Evolutionary conservation across 129 eudicot species (phyloP).

Genomic region (Lactuca sativa): DNA sequence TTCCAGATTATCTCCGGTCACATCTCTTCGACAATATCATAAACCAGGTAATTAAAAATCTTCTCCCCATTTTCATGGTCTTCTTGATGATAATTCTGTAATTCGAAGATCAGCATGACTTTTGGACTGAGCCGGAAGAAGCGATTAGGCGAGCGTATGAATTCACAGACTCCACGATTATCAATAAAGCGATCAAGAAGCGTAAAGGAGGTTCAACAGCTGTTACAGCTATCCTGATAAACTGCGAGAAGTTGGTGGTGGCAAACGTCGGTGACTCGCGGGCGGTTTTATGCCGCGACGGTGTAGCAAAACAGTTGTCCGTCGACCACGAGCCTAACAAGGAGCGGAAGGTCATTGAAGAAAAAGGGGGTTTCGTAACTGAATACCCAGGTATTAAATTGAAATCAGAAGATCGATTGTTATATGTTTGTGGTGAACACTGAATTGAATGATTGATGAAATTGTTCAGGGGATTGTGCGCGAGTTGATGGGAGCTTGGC

Average conservation of each 20-base stretch:
- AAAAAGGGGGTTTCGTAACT: slow-evolving; percentile 75
- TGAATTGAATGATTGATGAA: background rate
- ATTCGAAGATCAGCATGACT: slow-evolving; percentile 46
- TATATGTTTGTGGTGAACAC: no score
- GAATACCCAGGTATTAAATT: slow-evolving; percentile 51
- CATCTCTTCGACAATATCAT: slow-evolving; percentile 75
- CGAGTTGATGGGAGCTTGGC: slow-evolving; percentile 89
- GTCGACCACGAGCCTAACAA: slow-evolving; percentile 81
- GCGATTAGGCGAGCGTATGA: slow-evolving; percentile 77
- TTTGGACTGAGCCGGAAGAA: slow-evolving; percentile 67
- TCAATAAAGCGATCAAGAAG: slow-evolving; percentile 58
- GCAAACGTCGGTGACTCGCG: slow-evolving; percentile 95
- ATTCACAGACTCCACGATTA: slow-evolving; percentile 53
- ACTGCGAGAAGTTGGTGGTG: slow-evolving; percentile 68
- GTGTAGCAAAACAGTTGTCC: slow-evolving; percentile 76
- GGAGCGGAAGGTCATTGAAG: slow-evolving; percentile 59
- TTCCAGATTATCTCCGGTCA: slow-evolving; percentile 68
- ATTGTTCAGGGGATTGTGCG: slow-evolving; percentile 69
- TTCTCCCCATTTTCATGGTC: background rate
- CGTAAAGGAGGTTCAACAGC: slow-evolving; percentile 94
- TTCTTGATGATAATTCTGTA: background rate
- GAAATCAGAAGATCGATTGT: background rate
- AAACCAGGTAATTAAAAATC: slow-evolving; percentile 49
- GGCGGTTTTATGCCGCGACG: slow-evolving; percentile 73
- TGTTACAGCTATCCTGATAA: slow-evolving; percentile 74